Evolutionary conservation across 192 early-diverging fungal genomes (phyloP).

Genomic region (Backusella tuberculispora): DNA sequence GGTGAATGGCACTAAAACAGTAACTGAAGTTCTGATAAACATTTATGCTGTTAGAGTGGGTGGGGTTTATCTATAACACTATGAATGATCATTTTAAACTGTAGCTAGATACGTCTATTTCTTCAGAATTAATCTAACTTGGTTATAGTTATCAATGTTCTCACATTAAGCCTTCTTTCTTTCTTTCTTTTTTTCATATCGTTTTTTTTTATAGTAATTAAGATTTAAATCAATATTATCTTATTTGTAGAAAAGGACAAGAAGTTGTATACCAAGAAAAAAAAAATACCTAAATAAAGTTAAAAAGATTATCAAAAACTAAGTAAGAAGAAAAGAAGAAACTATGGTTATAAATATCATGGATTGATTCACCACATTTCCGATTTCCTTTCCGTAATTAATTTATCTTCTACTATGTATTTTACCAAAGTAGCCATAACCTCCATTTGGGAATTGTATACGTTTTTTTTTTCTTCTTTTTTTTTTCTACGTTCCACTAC

Average conservation of each 20-base stretch:
- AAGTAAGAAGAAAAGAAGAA: neutral
- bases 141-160: neutral
- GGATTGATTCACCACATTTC: neutral
- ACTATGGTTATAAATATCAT: conserved; percentile 2
- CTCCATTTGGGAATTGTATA: conserved; percentile 11
- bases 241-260: neutral
- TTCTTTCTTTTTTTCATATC: neutral
- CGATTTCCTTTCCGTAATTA: conserved; percentile 13
- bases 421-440: neutral
- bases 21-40: neutral
- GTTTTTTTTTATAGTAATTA: neutral
- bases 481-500: neutral
- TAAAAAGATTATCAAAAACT: conserved; percentile 9
- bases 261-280: neutral
- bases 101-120: neutral
- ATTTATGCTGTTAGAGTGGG: too few species aligned
- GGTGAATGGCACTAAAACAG: neutral
- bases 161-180: neutral
- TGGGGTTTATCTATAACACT: too few species aligned
- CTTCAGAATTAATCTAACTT: neutral
- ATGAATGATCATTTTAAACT: neutral
- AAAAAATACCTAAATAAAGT: conserved; percentile 5
- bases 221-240: neutral
- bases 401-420: neutral
- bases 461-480: neutral